Conservation (phyloP, 2,329 filamentous ascomycete species). For the Fusarium incarnatum region DNA sequence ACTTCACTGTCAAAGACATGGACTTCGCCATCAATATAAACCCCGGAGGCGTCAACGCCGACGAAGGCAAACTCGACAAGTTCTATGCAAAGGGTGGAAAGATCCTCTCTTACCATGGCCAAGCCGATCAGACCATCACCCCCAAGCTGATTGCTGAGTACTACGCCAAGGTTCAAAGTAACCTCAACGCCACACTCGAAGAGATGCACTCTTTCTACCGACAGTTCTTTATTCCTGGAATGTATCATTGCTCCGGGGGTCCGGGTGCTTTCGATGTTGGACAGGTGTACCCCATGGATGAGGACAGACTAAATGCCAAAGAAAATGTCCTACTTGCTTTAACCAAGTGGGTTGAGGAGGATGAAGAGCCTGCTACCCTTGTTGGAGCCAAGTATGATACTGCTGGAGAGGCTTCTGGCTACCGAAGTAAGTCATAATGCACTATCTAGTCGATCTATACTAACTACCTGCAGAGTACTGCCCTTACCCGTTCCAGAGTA, state of each 20-base stretch:
- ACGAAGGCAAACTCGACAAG: not conserved
- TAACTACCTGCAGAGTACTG: not conserved
- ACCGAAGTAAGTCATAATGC: not conserved
- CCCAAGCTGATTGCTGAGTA: slow-evolving; percentile 9
- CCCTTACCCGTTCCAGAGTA: slow-evolving; percentile 12
- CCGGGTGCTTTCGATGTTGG: slow-evolving; percentile 8
- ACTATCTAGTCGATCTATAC: rapidly evolving
- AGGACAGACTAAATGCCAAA: not conserved
- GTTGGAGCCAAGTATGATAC: slow-evolving; percentile 2
- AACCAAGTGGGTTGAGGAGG: slow-evolving; percentile 9
- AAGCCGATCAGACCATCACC: slow-evolving; percentile 15
- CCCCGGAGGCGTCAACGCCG: slow-evolving; percentile 10
- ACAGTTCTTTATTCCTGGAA: slow-evolving; percentile 9
- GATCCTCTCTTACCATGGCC: slow-evolving; percentile 8
- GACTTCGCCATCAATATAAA: slow-evolving; percentile 8
- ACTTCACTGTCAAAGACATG: slow-evolving; percentile 13
- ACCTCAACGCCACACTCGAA: not conserved
- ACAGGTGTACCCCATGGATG: slow-evolving; percentile 7
- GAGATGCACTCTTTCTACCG: slow-evolving; percentile 12
- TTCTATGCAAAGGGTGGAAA: slow-evolving; percentile 15
- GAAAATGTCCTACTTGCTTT: slow-evolving; percentile 7
- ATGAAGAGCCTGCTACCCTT: not conserved
- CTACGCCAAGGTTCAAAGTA: slow-evolving; percentile 5
- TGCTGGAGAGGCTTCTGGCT: not conserved
- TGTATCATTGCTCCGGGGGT: slow-evolving; percentile 12